phyloP scores from a whole-genome alignment of 257 asterid genomes.

The Jacaranda copaia region DNA sequence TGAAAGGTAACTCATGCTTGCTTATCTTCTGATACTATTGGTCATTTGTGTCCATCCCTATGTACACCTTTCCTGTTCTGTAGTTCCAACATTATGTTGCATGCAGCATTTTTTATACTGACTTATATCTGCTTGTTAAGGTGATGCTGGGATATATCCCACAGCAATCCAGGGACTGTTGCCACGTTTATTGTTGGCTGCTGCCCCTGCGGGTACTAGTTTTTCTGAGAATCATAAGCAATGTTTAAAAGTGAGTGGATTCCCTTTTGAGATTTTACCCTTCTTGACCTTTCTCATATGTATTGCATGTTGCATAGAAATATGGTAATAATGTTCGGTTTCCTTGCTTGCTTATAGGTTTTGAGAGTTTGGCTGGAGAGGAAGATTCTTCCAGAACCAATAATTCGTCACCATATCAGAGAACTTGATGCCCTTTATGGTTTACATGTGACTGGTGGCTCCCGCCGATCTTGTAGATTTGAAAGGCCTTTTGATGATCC shows the following conservation, averaged over 20 bases:
- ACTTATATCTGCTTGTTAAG: conserved; percentile 50
- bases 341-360: conserved; percentile 61
- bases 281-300: conserved; percentile 13
- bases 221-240: conserved; percentile 86
- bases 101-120: conserved; percentile 6
- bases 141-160: conserved; percentile 78
- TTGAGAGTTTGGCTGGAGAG: conserved; percentile 96
- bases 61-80: conserved; percentile 3
- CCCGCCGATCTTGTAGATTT: conserved; percentile 67
- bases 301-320: conserved; percentile 26
- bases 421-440: conserved; percentile 78
- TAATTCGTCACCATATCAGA: conserved; percentile 76
- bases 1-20: conserved; percentile 60
- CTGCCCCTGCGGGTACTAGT: conserved; percentile 85
- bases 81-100: neutral
- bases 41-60: neutral
- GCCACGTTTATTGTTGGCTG: conserved; percentile 83
- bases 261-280: conserved; percentile 20
- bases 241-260: conserved; percentile 79
- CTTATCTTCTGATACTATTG: conserved; percentile 24
- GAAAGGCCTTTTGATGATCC: conserved; percentile 96
- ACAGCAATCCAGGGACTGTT: conserved; percentile 72
- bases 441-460: conserved; percentile 59
- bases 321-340: conserved; percentile 28
- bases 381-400: conserved; percentile 82